Conservation (phyloP, 371 early-diverging fungal genomes). For the Umbelopsis sp. region DNA sequence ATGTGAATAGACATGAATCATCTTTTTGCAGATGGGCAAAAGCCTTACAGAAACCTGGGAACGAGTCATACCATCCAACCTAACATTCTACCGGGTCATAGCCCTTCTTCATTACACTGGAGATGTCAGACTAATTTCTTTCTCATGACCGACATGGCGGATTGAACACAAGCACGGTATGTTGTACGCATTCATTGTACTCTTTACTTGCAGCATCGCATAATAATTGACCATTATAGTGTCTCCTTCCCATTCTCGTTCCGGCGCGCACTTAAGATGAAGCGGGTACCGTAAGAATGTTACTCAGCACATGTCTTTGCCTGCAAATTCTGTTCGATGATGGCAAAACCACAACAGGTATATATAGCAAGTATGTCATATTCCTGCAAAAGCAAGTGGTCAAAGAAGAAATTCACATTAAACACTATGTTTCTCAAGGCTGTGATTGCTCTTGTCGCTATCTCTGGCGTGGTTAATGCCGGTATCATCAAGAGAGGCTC, state of each 20-base stretch:
- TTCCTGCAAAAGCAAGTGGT: too few relatives aligned
- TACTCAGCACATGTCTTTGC: not conserved
- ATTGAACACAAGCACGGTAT: not conserved
- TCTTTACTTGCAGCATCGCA: not conserved
- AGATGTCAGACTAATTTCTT: not conserved
- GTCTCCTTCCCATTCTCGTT: not conserved
- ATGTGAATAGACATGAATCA: too few relatives aligned
- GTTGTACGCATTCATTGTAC: not conserved
- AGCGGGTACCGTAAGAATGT: not conserved
- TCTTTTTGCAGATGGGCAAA: too few relatives aligned
- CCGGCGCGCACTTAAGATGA: not conserved
- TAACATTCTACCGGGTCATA: too few relatives aligned
- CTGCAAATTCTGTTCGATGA: not conserved
- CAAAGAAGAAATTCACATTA: not conserved
- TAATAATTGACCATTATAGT: not conserved
- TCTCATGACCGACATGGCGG: not conserved
- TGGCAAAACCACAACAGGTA: not conserved
- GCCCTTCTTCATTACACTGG: too few relatives aligned
- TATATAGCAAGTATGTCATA: too few relatives aligned
- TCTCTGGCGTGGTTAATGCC: constrained; percentile 4
- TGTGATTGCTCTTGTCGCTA: not conserved
- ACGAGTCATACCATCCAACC: too few relatives aligned
- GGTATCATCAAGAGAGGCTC: constrained; percentile 18
- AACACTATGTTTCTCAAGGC: not conserved
- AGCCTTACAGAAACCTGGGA: too few relatives aligned